Evolutionary conservation across 2,329 filamentous ascomycete species (phyloP), one percentile per base, ranked within the genome.

Genomic region (Neophaeococcomyces aloes): DNA sequence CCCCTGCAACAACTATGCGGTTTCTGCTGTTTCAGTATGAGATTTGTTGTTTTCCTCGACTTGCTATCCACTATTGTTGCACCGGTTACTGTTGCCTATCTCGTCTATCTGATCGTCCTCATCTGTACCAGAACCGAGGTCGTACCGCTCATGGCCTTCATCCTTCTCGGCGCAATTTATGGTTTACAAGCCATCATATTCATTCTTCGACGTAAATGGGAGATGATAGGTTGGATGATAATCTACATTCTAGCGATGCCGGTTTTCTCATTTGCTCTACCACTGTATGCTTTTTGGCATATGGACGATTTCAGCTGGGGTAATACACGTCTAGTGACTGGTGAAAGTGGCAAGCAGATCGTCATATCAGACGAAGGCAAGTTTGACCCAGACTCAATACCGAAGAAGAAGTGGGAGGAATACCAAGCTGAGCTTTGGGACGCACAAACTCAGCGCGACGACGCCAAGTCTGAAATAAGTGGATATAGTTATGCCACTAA

Each of bases 251-350:
- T 91, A 23, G 89, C 91, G 43, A 83, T 94, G 49, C 89, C 89
- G 1, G 77, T 98, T 51, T 98, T 94, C 73, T 81, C 85, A 33
- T 86, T 94, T 51, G 87, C 76, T 46, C 74, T 98, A 34, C 91
- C 91, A 1, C 69, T 98, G 21, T 96, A 96, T 64, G 75, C 89
- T 38, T 98, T 98, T 76, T 98, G 91, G 91, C 78, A 95, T 68
- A 96, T 96, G 91, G 91, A 98, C 64, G 91, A 98, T 67, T 98
- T 98, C 76, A 85, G 83, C 57, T 98, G 91, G 91, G 91, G 91
- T 66, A 98, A 95, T 66, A 98, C 91, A 31, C 89, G 91, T 78
- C 78, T 98, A 46, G 87, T 98, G 52, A 91, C 85, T 6, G 91
- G 91, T 61, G 91, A 98, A 62, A 81, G 82, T 63, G 91, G 91